A percentile compares a stretch with the other conserved stretches of the same genome.
phyloP scores from a whole-genome alignment of 2,329 filamentous ascomycete species.

The Fusarium drepaniforme region DNA sequence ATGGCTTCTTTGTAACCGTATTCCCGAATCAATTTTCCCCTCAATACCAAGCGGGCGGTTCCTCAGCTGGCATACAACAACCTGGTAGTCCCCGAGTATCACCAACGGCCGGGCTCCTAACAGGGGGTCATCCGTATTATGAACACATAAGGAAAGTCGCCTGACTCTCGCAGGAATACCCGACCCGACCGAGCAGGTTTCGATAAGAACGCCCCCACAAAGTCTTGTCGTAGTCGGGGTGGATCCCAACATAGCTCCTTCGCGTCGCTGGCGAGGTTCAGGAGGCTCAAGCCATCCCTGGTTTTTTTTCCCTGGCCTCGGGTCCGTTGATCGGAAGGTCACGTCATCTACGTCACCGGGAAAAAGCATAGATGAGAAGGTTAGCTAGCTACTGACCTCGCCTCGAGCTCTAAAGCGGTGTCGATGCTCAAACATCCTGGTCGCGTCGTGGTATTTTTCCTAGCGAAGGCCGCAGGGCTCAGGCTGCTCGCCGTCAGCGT shows the following conservation, averaged over 20 bases:
- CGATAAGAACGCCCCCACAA: background rate
- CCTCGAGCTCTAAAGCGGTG: background rate
- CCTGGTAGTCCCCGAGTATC: background rate
- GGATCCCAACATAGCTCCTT: background rate
- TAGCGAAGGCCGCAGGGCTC: background rate
- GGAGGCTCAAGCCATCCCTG: background rate
- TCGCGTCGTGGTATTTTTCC: background rate
- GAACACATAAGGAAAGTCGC: background rate
- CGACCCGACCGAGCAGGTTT: background rate
- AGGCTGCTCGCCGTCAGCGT: background rate
- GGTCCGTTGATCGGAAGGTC: background rate
- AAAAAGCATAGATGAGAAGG: background rate
- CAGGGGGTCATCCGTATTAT: background rate
- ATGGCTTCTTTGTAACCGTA: background rate
- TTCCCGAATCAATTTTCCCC: background rate
- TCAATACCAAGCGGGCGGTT: background rate
- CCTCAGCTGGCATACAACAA: background rate
- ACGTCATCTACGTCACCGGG: background rate
- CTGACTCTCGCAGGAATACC: background rate
- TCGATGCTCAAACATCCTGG: background rate
- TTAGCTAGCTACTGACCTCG: background rate
- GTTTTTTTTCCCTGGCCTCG: background rate
- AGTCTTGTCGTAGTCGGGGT: background rate
- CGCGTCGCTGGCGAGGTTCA: background rate
- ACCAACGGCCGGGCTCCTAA: background rate